These are phyloP conservation scores for Termitomyces sp. DNA, from an alignment of 768 basidiomycete genomes.

Conservation along the genomic window DNA sequence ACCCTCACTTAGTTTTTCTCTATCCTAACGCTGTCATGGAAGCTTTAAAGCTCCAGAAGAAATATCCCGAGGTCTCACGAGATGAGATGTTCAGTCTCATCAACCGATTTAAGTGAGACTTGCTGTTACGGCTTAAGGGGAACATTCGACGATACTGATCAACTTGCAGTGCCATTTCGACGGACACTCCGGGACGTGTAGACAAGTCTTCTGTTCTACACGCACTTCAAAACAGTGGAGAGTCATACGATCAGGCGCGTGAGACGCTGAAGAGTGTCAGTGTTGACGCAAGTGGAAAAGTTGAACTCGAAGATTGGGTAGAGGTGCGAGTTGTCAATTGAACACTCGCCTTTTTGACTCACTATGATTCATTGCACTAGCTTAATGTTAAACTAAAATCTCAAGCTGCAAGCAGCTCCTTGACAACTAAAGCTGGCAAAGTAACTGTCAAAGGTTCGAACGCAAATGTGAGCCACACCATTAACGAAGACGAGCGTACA, in stretches of 20 bases:
- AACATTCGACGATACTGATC: slow-evolving; percentile 9
- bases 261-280: slow-evolving; percentile 92
- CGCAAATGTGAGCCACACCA: slow-evolving; percentile 92
- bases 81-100: slow-evolving; percentile 96
- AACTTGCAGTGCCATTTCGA: slow-evolving; percentile 55
- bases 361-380: slow-evolving; percentile 27
- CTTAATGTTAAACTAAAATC: slow-evolving; percentile 77
- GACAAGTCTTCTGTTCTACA: slow-evolving; percentile 81
- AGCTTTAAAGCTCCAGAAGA: slow-evolving; percentile 82
- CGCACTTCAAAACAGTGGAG: slow-evolving; percentile 70
- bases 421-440: slow-evolving; percentile 74
- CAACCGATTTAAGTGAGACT: slow-evolving; percentile 90
- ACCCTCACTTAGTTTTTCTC: slow-evolving; percentile 1
- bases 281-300: slow-evolving; percentile 91
- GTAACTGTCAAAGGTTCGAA: slow-evolving; percentile 94
- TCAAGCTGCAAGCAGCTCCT: slow-evolving; percentile 31
- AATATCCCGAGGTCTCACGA: slow-evolving; percentile 84
- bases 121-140: slow-evolving; percentile 1
- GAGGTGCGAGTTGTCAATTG: slow-evolving; percentile 54
- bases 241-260: slow-evolving; percentile 86
- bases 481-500: slow-evolving; percentile 92
- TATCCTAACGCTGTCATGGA: slow-evolving; percentile 47
- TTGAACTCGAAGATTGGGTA: slow-evolving; percentile 98
- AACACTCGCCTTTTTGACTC: slow-evolving; percentile 2
- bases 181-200: slow-evolving; percentile 77